Base-by-base conservation (phyloP, 352 stramenopile species). In the Globisporangium uncinulatum region DNA sequence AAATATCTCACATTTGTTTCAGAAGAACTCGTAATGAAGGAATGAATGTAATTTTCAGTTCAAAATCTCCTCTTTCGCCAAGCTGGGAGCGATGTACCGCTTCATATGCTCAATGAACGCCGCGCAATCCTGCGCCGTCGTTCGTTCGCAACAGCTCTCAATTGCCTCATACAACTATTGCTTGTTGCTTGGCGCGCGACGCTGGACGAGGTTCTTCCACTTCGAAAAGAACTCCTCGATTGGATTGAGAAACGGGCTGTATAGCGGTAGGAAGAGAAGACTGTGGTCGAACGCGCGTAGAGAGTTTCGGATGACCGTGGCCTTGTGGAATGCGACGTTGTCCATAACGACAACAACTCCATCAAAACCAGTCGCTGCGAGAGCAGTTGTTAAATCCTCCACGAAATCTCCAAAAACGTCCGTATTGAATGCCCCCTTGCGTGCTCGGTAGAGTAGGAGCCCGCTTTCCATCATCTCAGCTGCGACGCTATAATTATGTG, bases 11-110 rank as follows among this genome's bases (percentile, higher is more conserved):
- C n/a, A n/a, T n/a, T n/a, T n/a, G n/a, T 39, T 39, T 39, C 34
- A 39, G 8, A 39, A 39, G 79, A 93, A 42, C 66, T 93, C 34
- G 80, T 82, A 53, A 79, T 70, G 34, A 39, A 8, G 34, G 20
- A 32, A 49, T 49, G 44, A 49, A 31, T 49, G 44, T 13, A 24
- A 6, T 21, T 32, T 24, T 49, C n/a, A 49, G 20, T 24, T 4
- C n/a, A 49, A 49, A 31, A 32, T 49, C 17, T 24, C 11, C 44
- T 49, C 20, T 1, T 21, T 9, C 19, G n/a, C 44, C 11, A 32
- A 21, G n/a, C 15, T 29, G 6, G 44, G 44, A 20, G 44, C 44
- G 10, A 49, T 49, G 20, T 31, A 49, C 20, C 21, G 13, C 44
- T 49, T n/a, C 44, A 32, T 49, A n/a, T 49, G 3, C 15, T 49